A percentile compares a stretch with the other conserved stretches of the same genome.
Evolutionary conservation across 768 basidiomycete species (phyloP).

Genomic region (Tylopilus vinaceipallidus): DNA sequence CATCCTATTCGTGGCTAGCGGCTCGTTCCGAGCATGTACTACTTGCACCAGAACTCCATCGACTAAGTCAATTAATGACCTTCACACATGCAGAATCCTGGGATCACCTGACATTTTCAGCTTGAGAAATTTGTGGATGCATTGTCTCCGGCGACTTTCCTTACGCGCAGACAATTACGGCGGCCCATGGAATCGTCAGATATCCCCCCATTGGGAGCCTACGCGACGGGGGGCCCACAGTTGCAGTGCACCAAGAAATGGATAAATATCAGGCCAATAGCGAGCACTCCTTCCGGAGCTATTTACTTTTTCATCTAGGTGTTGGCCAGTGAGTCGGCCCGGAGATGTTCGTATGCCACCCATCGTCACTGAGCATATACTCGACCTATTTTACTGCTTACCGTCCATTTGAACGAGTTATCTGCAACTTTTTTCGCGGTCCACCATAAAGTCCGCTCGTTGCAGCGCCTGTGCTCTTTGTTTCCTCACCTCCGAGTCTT

Average conservation of each 20-base stretch:
- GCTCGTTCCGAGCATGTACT: too few species aligned
- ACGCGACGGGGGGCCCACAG: too few species aligned
- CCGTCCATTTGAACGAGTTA: not conserved
- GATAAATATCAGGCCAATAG: not conserved
- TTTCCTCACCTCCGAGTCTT: not conserved
- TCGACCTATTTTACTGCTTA: not conserved
- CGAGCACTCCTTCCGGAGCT: not conserved
- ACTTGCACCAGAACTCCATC: too few species aligned
- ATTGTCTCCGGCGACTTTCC: too few species aligned
- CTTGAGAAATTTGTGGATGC: too few species aligned
- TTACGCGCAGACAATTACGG: too few species aligned
- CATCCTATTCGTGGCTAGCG: slow-evolving; percentile 16
- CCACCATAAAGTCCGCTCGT: not conserved
- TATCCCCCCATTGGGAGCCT: too few species aligned
- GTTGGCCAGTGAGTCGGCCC: not conserved
- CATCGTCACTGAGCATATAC: not conserved
- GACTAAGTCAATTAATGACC: too few species aligned
- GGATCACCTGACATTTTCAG: too few species aligned
- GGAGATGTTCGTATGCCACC: too few species aligned
- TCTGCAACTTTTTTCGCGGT: not conserved
- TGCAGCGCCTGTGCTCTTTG: not conserved
- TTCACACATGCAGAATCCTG: too few species aligned
- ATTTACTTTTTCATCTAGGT: not conserved
- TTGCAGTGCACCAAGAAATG: not conserved
- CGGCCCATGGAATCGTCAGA: too few species aligned